Base-by-base conservation (phyloP, 108 stramenopile species). In the Fistulifera pelliculosa region DNA sequence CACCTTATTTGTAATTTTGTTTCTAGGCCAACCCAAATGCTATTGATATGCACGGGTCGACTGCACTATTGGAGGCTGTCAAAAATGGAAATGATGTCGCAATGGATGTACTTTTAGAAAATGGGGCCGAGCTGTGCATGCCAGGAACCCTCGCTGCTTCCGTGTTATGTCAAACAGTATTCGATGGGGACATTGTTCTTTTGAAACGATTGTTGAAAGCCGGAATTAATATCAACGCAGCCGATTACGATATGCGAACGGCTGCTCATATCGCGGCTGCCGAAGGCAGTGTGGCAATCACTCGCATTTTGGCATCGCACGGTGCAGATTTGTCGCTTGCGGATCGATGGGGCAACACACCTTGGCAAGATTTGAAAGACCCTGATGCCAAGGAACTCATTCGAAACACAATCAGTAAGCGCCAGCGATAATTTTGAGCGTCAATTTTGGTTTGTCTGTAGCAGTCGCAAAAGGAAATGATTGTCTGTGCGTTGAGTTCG, bases 1-100 rank as follows among this genome's bases (percentile, higher is more conserved):
- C 22, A 24, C 16, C 38, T 40, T 55, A 35, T 6, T 6, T 8
- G 31, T 8, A 35, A 40, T 51, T 18, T 48, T 48, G 28, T 39
- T 25, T 18, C 56, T 54, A 24, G 31, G 83, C 79, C 4, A 41
- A 75, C 52, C 79, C 83, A 13, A 84, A 84, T 48, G 21, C 75
- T 40, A 54, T 54, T 22, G 83, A 85, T 50, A 73, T 85, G 73
- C 77, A 81, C 45, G 77, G 83, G 5, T 64, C 74, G 8, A 65
- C 68, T 25, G 79, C 83, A 2, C 55, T 85, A 35, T 52, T 65
- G 18, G 79, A 79, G 61, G 83, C 83, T 38, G 65, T 59, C 12
- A 76, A 71, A 44, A 79, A 74, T 58, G 83, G 83, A 15, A 60
- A 85, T 41, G 79, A 76, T 27, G 62, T 43, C 0, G 73, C 57